A percentile compares a stretch with the other conserved stretches of the same genome.
phyloP scores from a whole-genome alignment of 1,284 basidiomycete species.

The Naganishia sp. region DNA sequence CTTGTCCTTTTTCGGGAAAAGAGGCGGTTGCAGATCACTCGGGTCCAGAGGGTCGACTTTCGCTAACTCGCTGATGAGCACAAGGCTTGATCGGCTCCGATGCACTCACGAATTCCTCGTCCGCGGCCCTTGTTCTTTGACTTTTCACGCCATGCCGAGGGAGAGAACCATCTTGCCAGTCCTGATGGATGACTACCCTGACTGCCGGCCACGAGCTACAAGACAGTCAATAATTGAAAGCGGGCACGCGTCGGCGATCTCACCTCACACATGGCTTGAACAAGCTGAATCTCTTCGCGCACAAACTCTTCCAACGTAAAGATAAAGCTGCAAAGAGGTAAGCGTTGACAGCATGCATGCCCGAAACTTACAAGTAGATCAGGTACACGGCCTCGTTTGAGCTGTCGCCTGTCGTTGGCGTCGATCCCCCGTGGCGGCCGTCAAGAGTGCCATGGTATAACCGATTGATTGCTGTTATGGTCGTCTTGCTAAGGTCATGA shows the following conservation, averaged over 20 bases:
- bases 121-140: not conserved
- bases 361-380: constrained; percentile 76
- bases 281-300: constrained; percentile 72
- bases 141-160: constrained; percentile 7
- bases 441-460: constrained; percentile 64
- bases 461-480: constrained; percentile 75
- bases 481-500: constrained; percentile 63
- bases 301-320: constrained; percentile 92
- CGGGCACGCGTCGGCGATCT: constrained; percentile 49
- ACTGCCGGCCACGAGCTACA: constrained; percentile 26
- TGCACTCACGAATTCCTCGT: constrained; percentile 7
- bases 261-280: constrained; percentile 72
- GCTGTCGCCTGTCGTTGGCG: constrained; percentile 24
- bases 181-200: constrained; percentile 51
- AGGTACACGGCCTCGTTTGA: constrained; percentile 67
- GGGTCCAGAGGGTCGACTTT: constrained; percentile 64
- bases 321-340: constrained; percentile 65
- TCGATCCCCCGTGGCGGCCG: not conserved
- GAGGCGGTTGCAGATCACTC: constrained; percentile 60
- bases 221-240: not conserved
- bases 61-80: constrained; percentile 53
- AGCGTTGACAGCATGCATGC: not conserved
- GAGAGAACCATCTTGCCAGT: constrained; percentile 5
- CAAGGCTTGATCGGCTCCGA: too few species aligned
- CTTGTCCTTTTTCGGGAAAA: constrained; percentile 76